Evolutionary conservation across 257 asterid species (phyloP).

Genomic region (Vinca minor): DNA sequence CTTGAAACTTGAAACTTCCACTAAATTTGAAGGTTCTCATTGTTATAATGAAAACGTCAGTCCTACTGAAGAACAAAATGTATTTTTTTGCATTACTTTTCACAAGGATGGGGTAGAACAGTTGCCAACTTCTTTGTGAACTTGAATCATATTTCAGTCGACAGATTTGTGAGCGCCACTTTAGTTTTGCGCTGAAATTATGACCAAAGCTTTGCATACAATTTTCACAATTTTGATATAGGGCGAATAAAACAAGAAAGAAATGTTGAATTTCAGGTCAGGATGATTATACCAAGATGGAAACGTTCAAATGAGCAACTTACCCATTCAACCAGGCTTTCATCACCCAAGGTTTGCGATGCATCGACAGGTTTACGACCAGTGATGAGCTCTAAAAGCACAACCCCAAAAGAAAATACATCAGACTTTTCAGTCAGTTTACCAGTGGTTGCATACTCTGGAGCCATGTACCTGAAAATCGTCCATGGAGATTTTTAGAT

Average conservation of each 20-base stretch:
- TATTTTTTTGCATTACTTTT: background rate
- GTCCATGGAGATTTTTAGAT: slow-evolving; percentile 18
- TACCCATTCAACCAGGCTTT: slow-evolving; percentile 90
- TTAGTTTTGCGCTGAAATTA: background rate
- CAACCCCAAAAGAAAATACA: slow-evolving; percentile 75
- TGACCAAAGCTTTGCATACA: background rate
- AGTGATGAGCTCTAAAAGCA: slow-evolving; percentile 80
- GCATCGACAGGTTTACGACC: slow-evolving; percentile 84
- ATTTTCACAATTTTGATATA: background rate
- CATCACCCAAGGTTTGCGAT: slow-evolving; percentile 79
- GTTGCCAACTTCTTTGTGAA: background rate
- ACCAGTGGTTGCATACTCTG: slow-evolving; percentile 84
- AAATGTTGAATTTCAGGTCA: background rate
- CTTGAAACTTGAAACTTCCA: background rate
- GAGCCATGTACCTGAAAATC: slow-evolving; percentile 72
- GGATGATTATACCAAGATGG: slow-evolving; percentile 15
- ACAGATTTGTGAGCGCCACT: background rate
- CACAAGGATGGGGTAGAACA: background rate
- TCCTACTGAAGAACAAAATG: background rate
- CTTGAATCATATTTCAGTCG: background rate
- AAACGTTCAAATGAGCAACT: slow-evolving; percentile 11
- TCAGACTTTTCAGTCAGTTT: slow-evolving; percentile 84
- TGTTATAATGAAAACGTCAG: background rate
- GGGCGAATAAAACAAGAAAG: background rate
- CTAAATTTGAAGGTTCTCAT: background rate